Conservation (phyloP, 306 rosid genomes). For the Gillenia trifoliata region DNA sequence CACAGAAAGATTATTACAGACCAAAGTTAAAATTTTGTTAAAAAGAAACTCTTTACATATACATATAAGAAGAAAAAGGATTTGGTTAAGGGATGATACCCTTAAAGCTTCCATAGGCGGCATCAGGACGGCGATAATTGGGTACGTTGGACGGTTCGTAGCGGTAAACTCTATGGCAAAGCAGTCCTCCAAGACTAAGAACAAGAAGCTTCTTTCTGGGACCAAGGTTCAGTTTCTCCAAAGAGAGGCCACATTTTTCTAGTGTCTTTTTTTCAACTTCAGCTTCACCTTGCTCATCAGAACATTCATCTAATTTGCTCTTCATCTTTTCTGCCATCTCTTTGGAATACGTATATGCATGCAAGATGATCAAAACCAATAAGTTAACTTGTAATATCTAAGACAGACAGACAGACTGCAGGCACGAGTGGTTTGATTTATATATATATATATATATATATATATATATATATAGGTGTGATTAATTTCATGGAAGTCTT, state of each 20-base stretch:
- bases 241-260: background rate
- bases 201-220: constrained; percentile 37
- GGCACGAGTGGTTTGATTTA: too few species aligned
- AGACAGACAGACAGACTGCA: too few species aligned
- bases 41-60: too few species aligned
- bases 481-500: too few species aligned
- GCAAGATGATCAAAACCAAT: too few species aligned
- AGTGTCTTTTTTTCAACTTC: background rate
- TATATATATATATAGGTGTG: too few species aligned
- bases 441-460: too few species aligned
- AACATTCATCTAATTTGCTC: background rate
- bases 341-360: background rate
- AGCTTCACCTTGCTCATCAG: background rate
- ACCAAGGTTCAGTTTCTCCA: constrained; percentile 13
- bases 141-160: background rate
- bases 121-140: constrained; percentile 2
- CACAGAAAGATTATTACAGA: background rate
- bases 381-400: too few species aligned
- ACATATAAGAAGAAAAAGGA: too few species aligned
- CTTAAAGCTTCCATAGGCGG: constrained; percentile 9
- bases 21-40: too few species aligned
- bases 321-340: background rate
- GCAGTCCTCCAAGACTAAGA: constrained; percentile 31
- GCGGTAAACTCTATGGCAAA: constrained; percentile 22
- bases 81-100: background rate